A percentile compares a stretch with the other conserved stretches of the same genome.
phyloP scores from a whole-genome alignment of 768 basidiomycete genomes.

The Leccinum rimulosum region DNA sequence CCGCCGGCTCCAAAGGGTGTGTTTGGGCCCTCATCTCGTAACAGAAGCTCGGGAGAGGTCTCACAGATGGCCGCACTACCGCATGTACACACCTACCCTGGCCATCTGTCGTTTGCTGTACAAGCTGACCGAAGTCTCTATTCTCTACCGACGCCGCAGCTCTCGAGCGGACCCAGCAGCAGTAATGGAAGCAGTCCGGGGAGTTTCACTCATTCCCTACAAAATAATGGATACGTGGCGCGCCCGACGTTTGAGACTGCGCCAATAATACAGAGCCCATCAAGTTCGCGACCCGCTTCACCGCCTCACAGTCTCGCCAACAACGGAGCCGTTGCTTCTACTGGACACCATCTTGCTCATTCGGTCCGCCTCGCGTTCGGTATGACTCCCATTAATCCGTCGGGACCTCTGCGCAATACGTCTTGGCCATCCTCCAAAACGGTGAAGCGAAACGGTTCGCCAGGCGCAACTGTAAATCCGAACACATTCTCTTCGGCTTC shows the following conservation, averaged over 20 bases:
- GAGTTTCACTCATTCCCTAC: slow-evolving; percentile 43
- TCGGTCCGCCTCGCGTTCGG: slow-evolving; percentile 86
- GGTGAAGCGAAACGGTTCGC: slow-evolving; percentile 10
- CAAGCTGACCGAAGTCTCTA: slow-evolving; percentile 24
- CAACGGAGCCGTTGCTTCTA: slow-evolving; percentile 27
- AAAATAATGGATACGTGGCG: slow-evolving; percentile 6
- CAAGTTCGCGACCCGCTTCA: slow-evolving; percentile 60
- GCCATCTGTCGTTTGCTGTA: slow-evolving; percentile 30
- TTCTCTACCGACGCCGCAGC: slow-evolving; percentile 54
- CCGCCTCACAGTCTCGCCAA: slow-evolving; percentile 41
- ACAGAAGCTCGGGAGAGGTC: slow-evolving; percentile 33
- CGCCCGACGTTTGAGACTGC: slow-evolving; percentile 27
- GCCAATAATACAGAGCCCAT: slow-evolving; percentile 41
- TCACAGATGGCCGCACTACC: slow-evolving; percentile 27
- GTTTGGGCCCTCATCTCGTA: slow-evolving; percentile 24
- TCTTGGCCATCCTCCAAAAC: slow-evolving; percentile 35
- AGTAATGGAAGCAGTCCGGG: slow-evolving; percentile 65
- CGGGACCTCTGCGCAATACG: slow-evolving; percentile 35
- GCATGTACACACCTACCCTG: slow-evolving; percentile 34
- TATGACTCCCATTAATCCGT: slow-evolving; percentile 76
- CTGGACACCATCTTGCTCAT: slow-evolving; percentile 72
- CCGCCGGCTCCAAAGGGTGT: slow-evolving; percentile 34
- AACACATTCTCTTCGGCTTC: slow-evolving; percentile 21
- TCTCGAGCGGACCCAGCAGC: slow-evolving; percentile 59
- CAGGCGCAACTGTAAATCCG: slow-evolving; percentile 7